phyloP scores from a whole-genome alignment of 2,329 filamentous ascomycete species.

The Byssochlamys sp. region DNA sequence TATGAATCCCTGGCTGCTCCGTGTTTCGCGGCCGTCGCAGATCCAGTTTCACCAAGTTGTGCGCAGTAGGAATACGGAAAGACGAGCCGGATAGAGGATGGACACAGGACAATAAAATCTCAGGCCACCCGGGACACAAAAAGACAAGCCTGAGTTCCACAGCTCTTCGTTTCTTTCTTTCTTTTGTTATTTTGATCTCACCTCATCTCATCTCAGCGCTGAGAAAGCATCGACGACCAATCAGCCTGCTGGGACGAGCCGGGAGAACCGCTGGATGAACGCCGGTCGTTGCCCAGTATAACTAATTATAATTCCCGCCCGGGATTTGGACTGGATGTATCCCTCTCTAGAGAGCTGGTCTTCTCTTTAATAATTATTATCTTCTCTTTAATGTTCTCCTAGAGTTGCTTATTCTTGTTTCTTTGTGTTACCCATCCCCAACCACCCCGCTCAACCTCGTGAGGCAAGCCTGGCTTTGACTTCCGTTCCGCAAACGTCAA shows the following conservation, averaged over 20 bases:
- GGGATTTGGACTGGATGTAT: too few relatives aligned
- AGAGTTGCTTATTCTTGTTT: background rate
- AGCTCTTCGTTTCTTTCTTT: background rate
- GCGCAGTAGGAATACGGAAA: background rate
- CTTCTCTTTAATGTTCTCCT: too few relatives aligned
- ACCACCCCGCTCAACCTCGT: background rate
- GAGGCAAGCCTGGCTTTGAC: background rate
- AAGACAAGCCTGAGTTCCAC: background rate
- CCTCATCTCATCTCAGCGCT: background rate
- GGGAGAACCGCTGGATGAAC: background rate
- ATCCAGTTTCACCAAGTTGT: background rate
- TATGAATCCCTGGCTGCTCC: background rate
- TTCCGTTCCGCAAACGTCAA: background rate
- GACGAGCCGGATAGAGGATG: background rate
- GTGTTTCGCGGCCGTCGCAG: background rate
- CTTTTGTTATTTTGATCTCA: background rate
- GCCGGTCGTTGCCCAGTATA: background rate
- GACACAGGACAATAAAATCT: background rate
- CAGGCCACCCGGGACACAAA: background rate
- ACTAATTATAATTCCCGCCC: background rate
- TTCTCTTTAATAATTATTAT: background rate
- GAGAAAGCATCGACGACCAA: background rate
- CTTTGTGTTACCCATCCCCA: background rate
- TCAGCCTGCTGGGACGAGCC: background rate
- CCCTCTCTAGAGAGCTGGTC: background rate